phyloP scores from a whole-genome alignment of 192 early-diverging fungal species.

The Backusella tuberculispora region DNA sequence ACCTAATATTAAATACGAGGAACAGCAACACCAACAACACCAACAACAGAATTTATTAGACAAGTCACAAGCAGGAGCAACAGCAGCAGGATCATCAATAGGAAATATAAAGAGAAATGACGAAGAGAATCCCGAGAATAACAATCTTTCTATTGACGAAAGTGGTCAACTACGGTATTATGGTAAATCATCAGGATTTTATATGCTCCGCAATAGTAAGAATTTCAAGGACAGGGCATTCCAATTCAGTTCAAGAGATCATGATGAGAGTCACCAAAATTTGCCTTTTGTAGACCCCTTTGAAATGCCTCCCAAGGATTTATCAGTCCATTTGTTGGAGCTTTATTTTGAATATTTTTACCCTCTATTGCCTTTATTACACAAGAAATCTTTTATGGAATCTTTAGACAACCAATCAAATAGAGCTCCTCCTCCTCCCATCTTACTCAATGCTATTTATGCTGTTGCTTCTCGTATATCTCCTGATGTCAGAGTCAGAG shows the following conservation, averaged over 20 bases:
- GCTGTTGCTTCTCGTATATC: conserved; percentile 52
- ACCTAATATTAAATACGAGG: background rate
- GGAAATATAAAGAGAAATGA: conserved; percentile 3
- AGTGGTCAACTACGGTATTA: conserved; percentile 72
- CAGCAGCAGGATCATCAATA: background rate
- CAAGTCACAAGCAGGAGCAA: background rate
- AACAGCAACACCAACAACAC: background rate
- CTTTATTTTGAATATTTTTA: conserved; percentile 70
- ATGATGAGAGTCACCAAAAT: background rate
- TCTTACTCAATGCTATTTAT: conserved; percentile 55
- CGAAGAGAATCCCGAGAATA: conserved; percentile 57
- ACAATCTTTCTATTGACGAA: conserved; percentile 67
- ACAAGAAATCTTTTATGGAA: conserved; percentile 64
- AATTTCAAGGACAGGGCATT: conserved; percentile 48
- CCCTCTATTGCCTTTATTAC: conserved; percentile 69
- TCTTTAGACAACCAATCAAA: background rate
- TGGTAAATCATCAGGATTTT: conserved; percentile 78
- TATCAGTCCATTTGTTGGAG: conserved; percentile 62
- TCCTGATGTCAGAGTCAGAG: conserved; percentile 45
- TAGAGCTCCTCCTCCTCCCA: conserved; percentile 35
- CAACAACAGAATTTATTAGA: no score
- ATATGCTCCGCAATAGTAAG: conserved; percentile 65
- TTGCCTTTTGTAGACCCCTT: conserved; percentile 39
- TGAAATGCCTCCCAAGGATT: conserved; percentile 63
- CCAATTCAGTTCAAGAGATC: conserved; percentile 31